Evolutionary conservation across 352 stramenopile genomes (phyloP), one percentile per base, ranked within the genome.

Genomic region (Globisporangium barbulae): DNA sequence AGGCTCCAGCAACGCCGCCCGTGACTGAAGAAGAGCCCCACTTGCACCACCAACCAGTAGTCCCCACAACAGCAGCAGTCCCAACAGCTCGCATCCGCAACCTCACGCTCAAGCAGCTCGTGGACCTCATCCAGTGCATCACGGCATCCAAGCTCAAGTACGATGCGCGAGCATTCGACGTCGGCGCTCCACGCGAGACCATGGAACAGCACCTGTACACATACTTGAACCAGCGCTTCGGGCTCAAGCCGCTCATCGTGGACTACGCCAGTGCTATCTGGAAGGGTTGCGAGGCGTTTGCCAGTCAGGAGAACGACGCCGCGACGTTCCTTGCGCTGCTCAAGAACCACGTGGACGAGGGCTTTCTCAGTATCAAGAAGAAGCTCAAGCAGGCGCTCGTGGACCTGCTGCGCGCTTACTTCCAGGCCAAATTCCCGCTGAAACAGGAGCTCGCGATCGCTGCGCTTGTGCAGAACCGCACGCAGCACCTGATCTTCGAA

Each of bases 161-260:
- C 39, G 85, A 96, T 53, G 68, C 65, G 0, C 80, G 79, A n/a
- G 70, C 63, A 9, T 66, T 61, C 5, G 72, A 72, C 5, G 64
- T 70, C 33, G 65, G 79, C 1, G 75, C 89, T 0, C 76, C 87
- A 17, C 75, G 80, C 3, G 88, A 96, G 53, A 96, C 87, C 5
- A 85, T 95, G 63, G 87, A 96, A 81, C 88, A 96, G 71, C 88
- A 96, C 64, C 75, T 96, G 75, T 96, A 96, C 74, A 89, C 88
- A 54, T 96, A 91, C 53, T 65, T 96, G 52, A 93, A 92, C 61
- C 87, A 93, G 61, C 79, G 85, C n/a, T 96, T 96, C 55, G 88
- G 88, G 1, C 69, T 96, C 17, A 78, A 82, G 0, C 59, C 72
- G 30, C 71, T 96, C 30, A 91, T 88, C 35, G 74, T 95, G 35